Evolutionary conservation across 2,329 filamentous ascomycete species (phyloP), one percentile per base, ranked within the genome.

Genomic region (Diplodia sapinea): DNA sequence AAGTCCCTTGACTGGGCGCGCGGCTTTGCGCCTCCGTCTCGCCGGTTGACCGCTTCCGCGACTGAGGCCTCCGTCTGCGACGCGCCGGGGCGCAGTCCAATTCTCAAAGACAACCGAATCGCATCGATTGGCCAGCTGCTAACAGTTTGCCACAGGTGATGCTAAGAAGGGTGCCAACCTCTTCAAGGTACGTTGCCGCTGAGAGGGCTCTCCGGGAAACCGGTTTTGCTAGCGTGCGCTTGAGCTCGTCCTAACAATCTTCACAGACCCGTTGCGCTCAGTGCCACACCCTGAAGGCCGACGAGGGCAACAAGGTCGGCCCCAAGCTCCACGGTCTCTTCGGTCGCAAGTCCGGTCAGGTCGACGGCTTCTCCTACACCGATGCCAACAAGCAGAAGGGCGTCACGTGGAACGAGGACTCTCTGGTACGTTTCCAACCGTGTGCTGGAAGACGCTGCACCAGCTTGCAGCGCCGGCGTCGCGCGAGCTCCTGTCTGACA

Each of bases 331-430:
- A 96, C 90, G 95, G 95, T 81, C 92, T 99, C 74, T 99, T 97
- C 82, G 95, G 95, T 82, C 94, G 95, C 82, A 91, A 97, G 87
- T 92, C 92, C 72, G 95, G 95, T 77, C 87, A 90, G 80, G 92
- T 96, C 75, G 91, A 93, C 56, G 94, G 95, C 74, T 99, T 91
- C 89, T 86, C 93, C 79, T 99, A 98, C 90, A 97, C 95, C 83
- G 95, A 99, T 80, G 95, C 94, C 88, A 99, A 99, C 92, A 98
- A 98, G 91, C 85, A 91, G 79, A 96, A 96, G 87, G 94, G 90
- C 78, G 89, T 99, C 76, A 87, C 84, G 77, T 99, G 95, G 95
- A 84, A 93, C 75, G 89, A 97, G 80, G 82, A 89, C 73, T 91
- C 92, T 82, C 88, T 99, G 77, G 91, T 94, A 87, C 69, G 87